A percentile compares a stretch with the other conserved stretches of the same genome.
Conservation (phyloP, 1,139 yeast genomes). For the Lodderomyces oxycetoniae region DNA sequence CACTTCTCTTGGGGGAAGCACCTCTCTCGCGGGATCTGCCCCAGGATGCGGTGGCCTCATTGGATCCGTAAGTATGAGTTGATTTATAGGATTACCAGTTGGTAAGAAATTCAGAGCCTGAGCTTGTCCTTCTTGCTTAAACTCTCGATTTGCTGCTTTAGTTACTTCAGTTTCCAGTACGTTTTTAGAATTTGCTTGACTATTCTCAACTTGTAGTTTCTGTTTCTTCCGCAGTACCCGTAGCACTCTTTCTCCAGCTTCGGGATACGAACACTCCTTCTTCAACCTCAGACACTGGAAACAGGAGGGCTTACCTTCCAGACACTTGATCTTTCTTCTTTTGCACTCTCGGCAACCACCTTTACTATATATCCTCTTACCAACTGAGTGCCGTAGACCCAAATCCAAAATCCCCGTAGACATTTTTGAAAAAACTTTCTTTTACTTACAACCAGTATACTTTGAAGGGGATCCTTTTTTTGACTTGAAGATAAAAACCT, state of each 20-base stretch:
- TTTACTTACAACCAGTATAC: too few relatives aligned
- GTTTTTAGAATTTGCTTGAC: constrained; percentile 4
- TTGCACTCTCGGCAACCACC: constrained; percentile 41
- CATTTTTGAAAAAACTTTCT: constrained; percentile 2
- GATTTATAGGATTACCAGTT: neutral
- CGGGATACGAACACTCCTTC: constrained; percentile 33
- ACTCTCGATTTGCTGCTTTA: too few relatives aligned
- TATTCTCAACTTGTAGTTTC: constrained; percentile 6
- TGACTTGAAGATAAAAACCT: too few relatives aligned
- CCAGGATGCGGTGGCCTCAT: constrained; percentile 1
- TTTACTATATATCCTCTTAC: constrained; percentile 26
- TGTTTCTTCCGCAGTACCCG: constrained; percentile 23
- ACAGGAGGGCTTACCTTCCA: constrained; percentile 56
- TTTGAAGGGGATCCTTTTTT: too few relatives aligned
- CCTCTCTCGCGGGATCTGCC: too few relatives aligned
- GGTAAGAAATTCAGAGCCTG: constrained; percentile 1
- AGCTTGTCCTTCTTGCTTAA: too few relatives aligned
- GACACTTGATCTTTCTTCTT: constrained; percentile 47
- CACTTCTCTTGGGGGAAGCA: too few relatives aligned
- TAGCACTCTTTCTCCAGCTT: constrained; percentile 29
- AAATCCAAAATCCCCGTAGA: constrained; percentile 9
- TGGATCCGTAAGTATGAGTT: neutral
- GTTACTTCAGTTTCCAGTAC: neutral
- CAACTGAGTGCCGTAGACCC: constrained; percentile 5
- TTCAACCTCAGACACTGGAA: constrained; percentile 38